Conservation (phyloP, 345 rosid genomes). For the sweet orange (Citrus sinensis) region DNA sequence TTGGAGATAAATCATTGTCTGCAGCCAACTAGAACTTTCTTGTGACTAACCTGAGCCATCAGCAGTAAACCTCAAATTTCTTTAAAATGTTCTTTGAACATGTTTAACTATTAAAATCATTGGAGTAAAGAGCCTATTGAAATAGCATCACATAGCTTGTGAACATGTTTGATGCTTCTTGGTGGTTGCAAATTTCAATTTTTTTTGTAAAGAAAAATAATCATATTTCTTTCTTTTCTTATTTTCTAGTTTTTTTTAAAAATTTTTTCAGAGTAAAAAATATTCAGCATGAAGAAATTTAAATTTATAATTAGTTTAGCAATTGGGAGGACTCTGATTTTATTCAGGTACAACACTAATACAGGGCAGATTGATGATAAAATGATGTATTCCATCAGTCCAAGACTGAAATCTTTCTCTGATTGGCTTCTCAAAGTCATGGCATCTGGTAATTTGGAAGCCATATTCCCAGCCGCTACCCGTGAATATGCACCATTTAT, state of each 20-base stretch:
- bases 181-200: neutral
- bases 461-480: conserved; percentile 55
- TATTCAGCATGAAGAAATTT: neutral
- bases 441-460: conserved; percentile 67
- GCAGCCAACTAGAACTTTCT: too few relatives aligned
- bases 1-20: too few relatives aligned
- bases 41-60: too few relatives aligned
- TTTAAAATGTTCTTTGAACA: neutral
- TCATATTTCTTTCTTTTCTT: neutral
- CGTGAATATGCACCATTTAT: conserved; percentile 62
- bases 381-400: conserved; percentile 44
- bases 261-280: neutral
- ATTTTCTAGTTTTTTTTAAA: too few relatives aligned
- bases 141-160: neutral
- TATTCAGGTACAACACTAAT: conserved; percentile 19
- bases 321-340: conserved; percentile 1
- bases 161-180: neutral
- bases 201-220: neutral
- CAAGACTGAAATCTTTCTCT: conserved; percentile 55
- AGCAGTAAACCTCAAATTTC: neutral
- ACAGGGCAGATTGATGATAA: conserved; percentile 28
- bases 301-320: neutral
- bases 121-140: neutral
- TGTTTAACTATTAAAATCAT: neutral
- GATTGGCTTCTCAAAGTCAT: conserved; percentile 72